phyloP scores from a whole-genome alignment of 2,329 filamentous ascomycete genomes.

The Trichophyton verrucosum region DNA sequence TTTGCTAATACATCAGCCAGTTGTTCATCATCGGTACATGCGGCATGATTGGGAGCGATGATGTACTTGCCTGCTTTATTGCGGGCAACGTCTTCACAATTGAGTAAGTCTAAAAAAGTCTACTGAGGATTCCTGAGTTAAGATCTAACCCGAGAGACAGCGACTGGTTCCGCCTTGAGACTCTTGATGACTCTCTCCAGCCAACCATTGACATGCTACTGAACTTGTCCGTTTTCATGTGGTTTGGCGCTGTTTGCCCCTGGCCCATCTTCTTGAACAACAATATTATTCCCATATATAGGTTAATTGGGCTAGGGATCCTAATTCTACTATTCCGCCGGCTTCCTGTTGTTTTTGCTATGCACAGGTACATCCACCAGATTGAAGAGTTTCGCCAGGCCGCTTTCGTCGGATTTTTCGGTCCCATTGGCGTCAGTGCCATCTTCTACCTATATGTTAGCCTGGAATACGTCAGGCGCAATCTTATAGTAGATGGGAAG shows the following conservation, averaged over 20 bases:
- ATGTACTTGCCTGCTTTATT: conserved; percentile 83
- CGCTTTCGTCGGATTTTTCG: conserved; percentile 82
- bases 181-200: conserved; percentile 80
- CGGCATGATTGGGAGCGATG: conserved; percentile 75
- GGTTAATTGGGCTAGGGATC: conserved; percentile 60
- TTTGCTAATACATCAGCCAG: conserved; percentile 19
- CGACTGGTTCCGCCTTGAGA: conserved; percentile 86
- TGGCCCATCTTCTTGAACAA: conserved; percentile 61
- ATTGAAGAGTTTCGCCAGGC: conserved; percentile 64
- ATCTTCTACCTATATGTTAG: conserved; percentile 81
- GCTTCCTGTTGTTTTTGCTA: conserved; percentile 59
- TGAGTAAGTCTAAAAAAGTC: conserved; percentile 42
- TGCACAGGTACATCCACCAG: conserved; percentile 66
- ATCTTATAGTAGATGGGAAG: conserved; percentile 45
- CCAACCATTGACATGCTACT: conserved; percentile 91
- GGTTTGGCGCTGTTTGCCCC: conserved; percentile 76
- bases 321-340: conserved; percentile 66
- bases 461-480: conserved; percentile 54
- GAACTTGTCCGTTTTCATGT: conserved; percentile 78
- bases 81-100: conserved; percentile 84
- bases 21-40: conserved; percentile 80
- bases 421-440: conserved; percentile 79
- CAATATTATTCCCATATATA: conserved; percentile 57
- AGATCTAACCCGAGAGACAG: conserved; percentile 22
- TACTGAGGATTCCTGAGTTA: not conserved